Evolutionary conservation across 352 stramenopile genomes (phyloP), one percentile per base, ranked within the genome.

Genomic region (Globisporangium recalcitrans): DNA sequence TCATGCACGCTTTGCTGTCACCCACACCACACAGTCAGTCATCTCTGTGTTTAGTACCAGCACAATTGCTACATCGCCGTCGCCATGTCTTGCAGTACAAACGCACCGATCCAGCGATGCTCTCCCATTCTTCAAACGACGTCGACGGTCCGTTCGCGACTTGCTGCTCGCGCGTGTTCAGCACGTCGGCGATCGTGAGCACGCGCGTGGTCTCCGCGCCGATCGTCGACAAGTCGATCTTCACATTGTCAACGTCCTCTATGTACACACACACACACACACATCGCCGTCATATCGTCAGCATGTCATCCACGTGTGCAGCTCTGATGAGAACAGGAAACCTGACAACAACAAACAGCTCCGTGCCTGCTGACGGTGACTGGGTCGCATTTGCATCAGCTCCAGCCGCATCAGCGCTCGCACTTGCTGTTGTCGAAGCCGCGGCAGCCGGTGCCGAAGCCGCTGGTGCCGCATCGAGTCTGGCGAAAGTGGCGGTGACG

Each of bases 101-200:
- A 63, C 77, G 53, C 53, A 91, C 82, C 65, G 73, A 80, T 46
- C 70, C 78, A 0, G 70, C 60, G 59, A 92, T 85, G 72, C 83
- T 92, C 57, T 90, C 81, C 83, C 83, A 92, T 61, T 87, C 71
- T 24, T 89, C 83, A 69, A 88, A 88, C n/a, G 68, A 67, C 22
- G 47, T 40, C 22, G 60, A 48, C 4, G 59, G 58, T 49, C 77
- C 73, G 11, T 67, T 77, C n/a, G 67, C 63, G 29, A 85, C 49
- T 34, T 90, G 73, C 36, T 67, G 68, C 59, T 89, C 83, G 24
- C 81, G 83, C 27, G 71, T 70, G 53, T 73, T 77, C 42, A 92
- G 64, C 22, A 92, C 80, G 42, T 92, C 80, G 0, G 80, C 77
- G 58, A 92, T 90, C 29, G 83, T 92, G 63, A 90, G 51, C 32